These are phyloP conservation scores for Pseudogymnoascus sp. DNA, from an alignment of 2,329 filamentous ascomycete species.

Conservation along the genomic window DNA sequence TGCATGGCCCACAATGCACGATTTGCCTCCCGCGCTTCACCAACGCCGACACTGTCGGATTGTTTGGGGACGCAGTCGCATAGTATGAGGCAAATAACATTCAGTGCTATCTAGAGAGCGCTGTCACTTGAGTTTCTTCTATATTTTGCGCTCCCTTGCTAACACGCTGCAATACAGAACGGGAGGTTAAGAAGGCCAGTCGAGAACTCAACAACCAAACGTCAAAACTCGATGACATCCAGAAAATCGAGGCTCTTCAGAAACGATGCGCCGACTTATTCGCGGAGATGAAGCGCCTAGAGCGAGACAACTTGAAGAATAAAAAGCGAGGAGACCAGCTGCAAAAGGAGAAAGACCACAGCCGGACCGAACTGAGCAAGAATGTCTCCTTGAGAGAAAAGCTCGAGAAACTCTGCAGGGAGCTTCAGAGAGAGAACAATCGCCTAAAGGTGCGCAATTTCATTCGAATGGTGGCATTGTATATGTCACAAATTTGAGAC, in stretches of 20 bases:
- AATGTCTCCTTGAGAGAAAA: slow-evolving; percentile 90
- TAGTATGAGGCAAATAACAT: neutral
- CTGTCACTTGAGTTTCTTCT: too few relatives aligned
- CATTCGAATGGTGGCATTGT: neutral
- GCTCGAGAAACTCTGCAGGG: slow-evolving; percentile 88
- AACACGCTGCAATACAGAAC: slow-evolving; percentile 49
- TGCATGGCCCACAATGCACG: neutral
- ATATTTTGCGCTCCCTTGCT: neutral
- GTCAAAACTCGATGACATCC: slow-evolving; percentile 84
- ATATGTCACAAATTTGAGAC: slow-evolving; percentile 13
- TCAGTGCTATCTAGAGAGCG: neutral
- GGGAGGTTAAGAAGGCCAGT: slow-evolving; percentile 89
- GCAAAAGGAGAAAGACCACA: slow-evolving; percentile 93
- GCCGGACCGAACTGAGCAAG: slow-evolving; percentile 81
- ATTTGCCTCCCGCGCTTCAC: slow-evolving; percentile 1
- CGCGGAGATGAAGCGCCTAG: slow-evolving; percentile 89
- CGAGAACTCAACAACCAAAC: slow-evolving; percentile 83
- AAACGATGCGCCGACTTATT: slow-evolving; percentile 87
- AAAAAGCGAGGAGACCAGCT: slow-evolving; percentile 91
- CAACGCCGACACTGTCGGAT: neutral
- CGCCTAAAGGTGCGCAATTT: slow-evolving; percentile 70
- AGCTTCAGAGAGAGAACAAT: slow-evolving; percentile 95
- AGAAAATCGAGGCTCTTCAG: slow-evolving; percentile 83
- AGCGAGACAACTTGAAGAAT: slow-evolving; percentile 89
- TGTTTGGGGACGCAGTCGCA: neutral